Evolutionary conservation across 108 stramenopile species (phyloP), one percentile per base, ranked within the genome.

Genomic region (Tribonema minus): DNA sequence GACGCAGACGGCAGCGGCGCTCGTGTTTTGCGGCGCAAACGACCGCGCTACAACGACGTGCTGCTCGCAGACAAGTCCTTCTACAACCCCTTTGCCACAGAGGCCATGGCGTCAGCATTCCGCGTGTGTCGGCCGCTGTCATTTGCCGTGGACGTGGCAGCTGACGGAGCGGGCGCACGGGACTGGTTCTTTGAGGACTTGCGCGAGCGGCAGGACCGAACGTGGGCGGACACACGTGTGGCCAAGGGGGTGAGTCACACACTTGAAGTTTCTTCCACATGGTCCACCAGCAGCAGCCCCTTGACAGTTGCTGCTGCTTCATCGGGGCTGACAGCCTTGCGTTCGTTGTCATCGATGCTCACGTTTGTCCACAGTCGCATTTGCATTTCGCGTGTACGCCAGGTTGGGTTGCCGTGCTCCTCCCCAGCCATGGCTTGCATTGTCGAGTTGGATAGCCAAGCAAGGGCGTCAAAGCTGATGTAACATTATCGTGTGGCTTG

Each of bases 71-170:
- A 81, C 26, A 81, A 72, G 64, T 28, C 80, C 37, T 81, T 72
- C 71, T 68, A 71, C 64, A 81, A 81, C 31, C 80, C 80, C 9
- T 68, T 69, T 68, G 80, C 80, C 41, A 37, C 71, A 28, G 80
- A 81, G 39, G 70, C 63, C 64, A 81, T 81, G 80, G 80, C 80
- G 0, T 35, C 40, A 23, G 80, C 71, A 25, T 81, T 54, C 58
- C 46, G 70, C 26, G 37, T 81, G 25, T 72, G 40, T 23, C 54
- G 54, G 20, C 46, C 70, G 15, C 32, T 66, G 7, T 79, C 77
- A 1, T 79, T 79, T 34, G 58, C 68, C 41, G 31, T 70, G 26
- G 77, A 79, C 28, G 77, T 79, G 2, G 12, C 40, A 61, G 77
- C 37, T 3, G 77, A 79, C 68, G 54, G 54, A 4, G 37, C 7